Evolutionary conservation across 305 asterid species (phyloP).

Genomic region (Withania somnifera): DNA sequence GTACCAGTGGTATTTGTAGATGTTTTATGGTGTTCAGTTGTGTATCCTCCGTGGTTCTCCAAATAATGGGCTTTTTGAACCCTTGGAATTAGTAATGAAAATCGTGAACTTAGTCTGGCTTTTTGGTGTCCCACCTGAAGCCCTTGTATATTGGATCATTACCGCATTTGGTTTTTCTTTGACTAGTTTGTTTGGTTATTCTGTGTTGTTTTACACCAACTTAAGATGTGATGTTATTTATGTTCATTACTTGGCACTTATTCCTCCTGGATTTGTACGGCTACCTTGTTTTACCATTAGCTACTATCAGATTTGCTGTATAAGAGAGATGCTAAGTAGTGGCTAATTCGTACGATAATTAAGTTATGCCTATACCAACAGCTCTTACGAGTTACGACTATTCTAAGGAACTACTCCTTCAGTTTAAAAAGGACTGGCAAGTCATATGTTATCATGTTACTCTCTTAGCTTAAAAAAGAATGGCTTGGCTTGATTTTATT

Average conservation of each 20-base stretch:
- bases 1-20: not conserved
- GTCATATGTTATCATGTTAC: too few species aligned
- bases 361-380: not conserved
- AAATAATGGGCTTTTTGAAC: not conserved
- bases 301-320: not conserved
- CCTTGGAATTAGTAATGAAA: not conserved
- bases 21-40: not conserved
- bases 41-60: not conserved
- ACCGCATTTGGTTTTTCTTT: not conserved
- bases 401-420: too few species aligned
- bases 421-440: too few species aligned
- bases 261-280: not conserved
- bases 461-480: too few species aligned
- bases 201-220: not conserved
- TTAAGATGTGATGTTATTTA: not conserved
- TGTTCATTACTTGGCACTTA: not conserved
- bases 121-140: not conserved
- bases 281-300: not conserved
- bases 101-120: not conserved
- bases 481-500: too few species aligned
- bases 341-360: not conserved
- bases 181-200: not conserved
- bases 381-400: not conserved
- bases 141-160: not conserved
- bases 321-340: not conserved